phyloP scores from a whole-genome alignment of 176 grass and related monocot species.

The Triticum timopheevii region DNA sequence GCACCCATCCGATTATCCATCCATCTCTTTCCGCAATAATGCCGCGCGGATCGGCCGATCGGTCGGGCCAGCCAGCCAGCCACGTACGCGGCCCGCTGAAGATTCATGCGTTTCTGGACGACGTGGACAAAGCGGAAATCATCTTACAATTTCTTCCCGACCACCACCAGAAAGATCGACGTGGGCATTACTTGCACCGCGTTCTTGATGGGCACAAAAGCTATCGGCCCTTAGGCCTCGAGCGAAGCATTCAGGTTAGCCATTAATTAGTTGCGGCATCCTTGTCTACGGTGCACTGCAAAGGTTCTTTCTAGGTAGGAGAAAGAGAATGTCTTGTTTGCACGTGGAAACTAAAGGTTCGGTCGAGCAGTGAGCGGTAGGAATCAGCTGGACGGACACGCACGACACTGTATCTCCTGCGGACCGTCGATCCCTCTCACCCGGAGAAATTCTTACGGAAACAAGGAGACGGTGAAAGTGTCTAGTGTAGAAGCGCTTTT shows the following conservation, averaged over 20 bases:
- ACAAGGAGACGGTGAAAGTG: too few species aligned
- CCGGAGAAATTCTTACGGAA: too few species aligned
- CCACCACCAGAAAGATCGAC: too few species aligned
- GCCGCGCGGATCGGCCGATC: background rate
- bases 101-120: background rate
- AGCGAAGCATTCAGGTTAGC: too few species aligned
- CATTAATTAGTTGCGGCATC: background rate
- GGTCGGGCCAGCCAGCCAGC: background rate
- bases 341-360: background rate
- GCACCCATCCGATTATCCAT: background rate
- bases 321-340: constrained; percentile 13
- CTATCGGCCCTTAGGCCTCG: too few species aligned
- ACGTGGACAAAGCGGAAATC: background rate
- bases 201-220: too few species aligned
- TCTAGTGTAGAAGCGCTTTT: background rate
- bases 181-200: too few species aligned
- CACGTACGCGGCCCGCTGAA: background rate
- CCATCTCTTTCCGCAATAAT: constrained; percentile 13
- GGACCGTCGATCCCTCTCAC: background rate
- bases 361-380: background rate
- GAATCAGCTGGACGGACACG: constrained; percentile 7
- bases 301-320: constrained; percentile 23
- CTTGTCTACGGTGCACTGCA: background rate
- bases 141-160: too few species aligned
- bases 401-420: background rate